These are phyloP conservation scores for Chalciporus piperatus DNA, from an alignment of 768 basidiomycete species.

Conservation along the genomic window DNA sequence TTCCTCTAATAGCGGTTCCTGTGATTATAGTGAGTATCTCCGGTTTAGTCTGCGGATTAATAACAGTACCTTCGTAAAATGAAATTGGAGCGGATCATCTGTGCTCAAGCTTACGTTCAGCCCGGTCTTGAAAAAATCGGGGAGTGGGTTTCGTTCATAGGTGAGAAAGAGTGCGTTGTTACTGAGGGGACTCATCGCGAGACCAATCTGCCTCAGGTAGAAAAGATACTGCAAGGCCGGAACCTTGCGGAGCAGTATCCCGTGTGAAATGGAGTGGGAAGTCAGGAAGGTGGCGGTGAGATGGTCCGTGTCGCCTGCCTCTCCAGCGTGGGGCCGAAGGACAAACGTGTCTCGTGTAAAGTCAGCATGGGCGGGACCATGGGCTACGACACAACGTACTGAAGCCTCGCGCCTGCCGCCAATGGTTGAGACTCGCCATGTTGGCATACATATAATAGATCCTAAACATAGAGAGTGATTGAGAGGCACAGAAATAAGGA, in stretches of 20 bases:
- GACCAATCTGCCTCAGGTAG: slow-evolving; percentile 96
- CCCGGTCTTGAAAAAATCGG: slow-evolving; percentile 95
- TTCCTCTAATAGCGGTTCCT: slow-evolving; percentile 95
- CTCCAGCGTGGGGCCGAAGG: slow-evolving; percentile 93
- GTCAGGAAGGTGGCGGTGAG: slow-evolving; percentile 94
- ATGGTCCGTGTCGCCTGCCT: slow-evolving; percentile 98
- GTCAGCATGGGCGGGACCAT: slow-evolving; percentile 3
- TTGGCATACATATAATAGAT: slow-evolving; percentile 98
- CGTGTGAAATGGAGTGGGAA: slow-evolving; percentile 97
- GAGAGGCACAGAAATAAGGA: not conserved
- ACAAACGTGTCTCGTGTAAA: slow-evolving; percentile 75
- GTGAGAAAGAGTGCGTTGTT: slow-evolving; percentile 97
- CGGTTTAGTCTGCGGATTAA: not conserved
- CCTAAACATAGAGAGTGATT: slow-evolving; percentile 42
- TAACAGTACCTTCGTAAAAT: slow-evolving; percentile 85
- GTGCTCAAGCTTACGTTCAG: slow-evolving; percentile 96
- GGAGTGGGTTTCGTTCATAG: slow-evolving; percentile 95
- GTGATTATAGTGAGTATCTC: slow-evolving; percentile 1
- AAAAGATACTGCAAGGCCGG: slow-evolving; percentile 96
- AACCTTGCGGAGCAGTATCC: slow-evolving; percentile 96
- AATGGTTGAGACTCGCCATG: slow-evolving; percentile 91
- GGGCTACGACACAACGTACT: slow-evolving; percentile 53
- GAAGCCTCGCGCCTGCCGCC: slow-evolving; percentile 85
- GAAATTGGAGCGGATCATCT: slow-evolving; percentile 94
- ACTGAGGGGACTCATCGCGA: slow-evolving; percentile 97